These are phyloP conservation scores for Fusarium xylarioides DNA, from an alignment of 2,329 filamentous ascomycete genomes.

Conservation along the genomic window DNA sequence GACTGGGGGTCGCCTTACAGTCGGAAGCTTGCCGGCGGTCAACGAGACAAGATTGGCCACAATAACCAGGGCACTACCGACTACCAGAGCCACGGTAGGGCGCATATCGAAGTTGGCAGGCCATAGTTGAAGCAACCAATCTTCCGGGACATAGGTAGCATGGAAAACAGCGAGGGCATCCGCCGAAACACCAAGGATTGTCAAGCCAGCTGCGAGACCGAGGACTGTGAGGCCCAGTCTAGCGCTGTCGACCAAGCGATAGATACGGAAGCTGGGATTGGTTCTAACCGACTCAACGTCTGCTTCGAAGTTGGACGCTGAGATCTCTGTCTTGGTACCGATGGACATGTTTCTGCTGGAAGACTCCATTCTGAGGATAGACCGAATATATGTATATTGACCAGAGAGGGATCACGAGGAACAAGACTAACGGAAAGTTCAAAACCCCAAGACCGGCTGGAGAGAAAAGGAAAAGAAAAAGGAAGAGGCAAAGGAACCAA, in stretches of 20 bases:
- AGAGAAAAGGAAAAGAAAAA: conserved; percentile 12
- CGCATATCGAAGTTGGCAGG: conserved; percentile 65
- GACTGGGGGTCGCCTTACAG: conserved; percentile 54
- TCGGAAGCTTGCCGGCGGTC: conserved; percentile 56
- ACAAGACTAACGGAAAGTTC: conserved; percentile 3
- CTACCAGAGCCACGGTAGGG: conserved; percentile 64
- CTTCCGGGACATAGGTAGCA: conserved; percentile 58
- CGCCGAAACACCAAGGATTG: conserved; percentile 63
- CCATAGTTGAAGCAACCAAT: conserved; percentile 65
- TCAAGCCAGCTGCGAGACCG: conserved; percentile 60
- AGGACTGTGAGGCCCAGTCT: conserved; percentile 60
- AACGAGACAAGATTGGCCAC: conserved; percentile 59
- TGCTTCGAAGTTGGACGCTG: conserved; percentile 60
- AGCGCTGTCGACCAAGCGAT: conserved; percentile 55
- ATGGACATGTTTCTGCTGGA: conserved; percentile 37
- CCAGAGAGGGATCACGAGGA: background rate
- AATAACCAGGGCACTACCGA: conserved; percentile 60
- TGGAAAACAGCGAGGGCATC: conserved; percentile 65
- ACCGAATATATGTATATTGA: background rate
- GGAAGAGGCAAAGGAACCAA: background rate
- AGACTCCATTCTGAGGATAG: conserved; percentile 19
- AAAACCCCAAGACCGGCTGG: conserved; percentile 22
- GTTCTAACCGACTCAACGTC: conserved; percentile 51
- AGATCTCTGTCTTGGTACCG: conserved; percentile 51
- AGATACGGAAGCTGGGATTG: conserved; percentile 50